Evolutionary conservation across 2,329 filamentous ascomycete species (phyloP).

Genomic region (Cladophialophora exuberans): DNA sequence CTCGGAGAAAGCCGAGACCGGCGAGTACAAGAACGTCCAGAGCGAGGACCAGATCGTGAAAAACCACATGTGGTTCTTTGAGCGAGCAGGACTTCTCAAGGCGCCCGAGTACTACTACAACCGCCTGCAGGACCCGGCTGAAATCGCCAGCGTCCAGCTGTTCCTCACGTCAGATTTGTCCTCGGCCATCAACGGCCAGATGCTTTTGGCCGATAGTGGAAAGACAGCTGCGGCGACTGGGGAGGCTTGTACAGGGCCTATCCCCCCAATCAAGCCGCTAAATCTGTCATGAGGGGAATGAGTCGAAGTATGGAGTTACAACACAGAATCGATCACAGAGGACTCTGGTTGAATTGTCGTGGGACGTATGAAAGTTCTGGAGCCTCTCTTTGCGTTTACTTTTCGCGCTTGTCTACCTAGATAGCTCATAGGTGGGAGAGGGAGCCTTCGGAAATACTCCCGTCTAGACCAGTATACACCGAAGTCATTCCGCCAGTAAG

Average conservation of each 20-base stretch:
- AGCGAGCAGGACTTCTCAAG: slow-evolving; percentile 10
- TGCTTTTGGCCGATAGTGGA: slow-evolving; percentile 18
- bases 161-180: slow-evolving; percentile 38
- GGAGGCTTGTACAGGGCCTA: slow-evolving; percentile 21
- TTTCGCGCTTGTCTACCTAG: too few species aligned
- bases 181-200: slow-evolving; percentile 20
- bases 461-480: too few species aligned
- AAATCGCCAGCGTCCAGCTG: slow-evolving; percentile 26
- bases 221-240: slow-evolving; percentile 19
- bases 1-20: slow-evolving; percentile 14
- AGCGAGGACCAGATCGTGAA: slow-evolving; percentile 6
- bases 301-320: too few species aligned
- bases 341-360: too few species aligned
- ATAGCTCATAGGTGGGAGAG: too few species aligned
- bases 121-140: slow-evolving; percentile 15
- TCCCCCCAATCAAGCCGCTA: slow-evolving; percentile 4
- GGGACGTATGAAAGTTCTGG: too few species aligned
- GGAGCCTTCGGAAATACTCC: too few species aligned
- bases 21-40: slow-evolving; percentile 13
- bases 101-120: slow-evolving; percentile 21
- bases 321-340: too few species aligned
- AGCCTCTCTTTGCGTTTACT: too few species aligned
- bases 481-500: too few species aligned
- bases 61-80: slow-evolving; percentile 21
- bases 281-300: too few species aligned